Conservation (phyloP, 345 rosid genomes). For the Eucalyptus leucophloia region DNA sequence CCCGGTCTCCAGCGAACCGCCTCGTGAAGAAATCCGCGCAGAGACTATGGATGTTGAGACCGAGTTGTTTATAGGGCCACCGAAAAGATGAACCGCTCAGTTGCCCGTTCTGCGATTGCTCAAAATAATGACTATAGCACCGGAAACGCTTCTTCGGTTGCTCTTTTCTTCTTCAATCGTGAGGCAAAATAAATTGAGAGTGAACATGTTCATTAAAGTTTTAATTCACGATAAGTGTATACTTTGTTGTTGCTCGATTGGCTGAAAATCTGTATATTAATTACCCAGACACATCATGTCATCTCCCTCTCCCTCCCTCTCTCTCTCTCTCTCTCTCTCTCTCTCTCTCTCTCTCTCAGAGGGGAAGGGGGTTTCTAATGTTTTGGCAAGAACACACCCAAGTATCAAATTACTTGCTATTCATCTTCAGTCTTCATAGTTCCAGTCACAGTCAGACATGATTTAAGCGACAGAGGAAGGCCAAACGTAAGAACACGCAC, state of each 20-base stretch:
- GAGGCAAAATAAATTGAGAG: background rate
- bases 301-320: no score
- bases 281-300: no score
- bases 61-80: slow-evolving; percentile 1
- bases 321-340: no score
- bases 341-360: no score
- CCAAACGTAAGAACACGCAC: background rate
- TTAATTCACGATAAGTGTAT: background rate
- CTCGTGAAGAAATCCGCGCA: background rate
- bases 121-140: background rate
- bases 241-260: background rate
- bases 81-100: background rate
- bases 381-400: no score
- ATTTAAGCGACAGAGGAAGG: background rate
- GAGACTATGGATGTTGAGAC: background rate
- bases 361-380: no score
- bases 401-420: no score
- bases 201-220: background rate
- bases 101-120: background rate
- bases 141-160: background rate
- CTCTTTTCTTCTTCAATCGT: background rate
- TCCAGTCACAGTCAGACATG: background rate
- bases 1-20: background rate
- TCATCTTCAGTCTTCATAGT: background rate
- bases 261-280: background rate